Evolutionary conservation across 805 yeast genomes (phyloP), one percentile per base, ranked within the genome.

Genomic region (Zygoascus tannicola): DNA sequence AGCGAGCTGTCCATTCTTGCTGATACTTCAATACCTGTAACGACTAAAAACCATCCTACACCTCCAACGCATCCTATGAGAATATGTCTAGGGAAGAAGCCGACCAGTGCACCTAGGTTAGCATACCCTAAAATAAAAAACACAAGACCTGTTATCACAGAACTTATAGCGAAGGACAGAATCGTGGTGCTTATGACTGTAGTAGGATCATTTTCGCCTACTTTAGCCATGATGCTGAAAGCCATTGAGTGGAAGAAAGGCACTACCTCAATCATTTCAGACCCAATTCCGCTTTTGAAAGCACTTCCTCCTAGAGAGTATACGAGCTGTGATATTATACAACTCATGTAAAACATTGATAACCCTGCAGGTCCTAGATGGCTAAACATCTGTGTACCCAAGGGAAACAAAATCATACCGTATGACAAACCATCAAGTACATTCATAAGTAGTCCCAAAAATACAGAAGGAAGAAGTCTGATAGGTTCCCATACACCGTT

Each of bases 201-300:
- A n/a, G 61, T 62, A 2, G 62, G 63, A 20, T 66, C 61, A 2
- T 66, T 67, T 8, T 64, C 71, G 5, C 80, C 80, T 55, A 85
- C 68, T 19, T 71, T 68, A 2, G 63, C 58, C 60, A 80, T 68
- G 40, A 92, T 80, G 12, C 80, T 68, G 22, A 75, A 68, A 1
- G 97, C 97, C 95, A 92, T 88, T 2, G 94, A 74, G 58, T 92
- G 98, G 69, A 90, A 90, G 61, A 92, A 92, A 1, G 98, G 98
- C 1, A 96, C 94, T n/a, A 92, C 86, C 62, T 92, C 98, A 52
- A 92, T 92, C 98, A 92, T 92, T 65, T 92, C 97, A 3, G 95
- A 84, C 1, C 98, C 98, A 36, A 90, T 78, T n/a, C 94, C 95
- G 2, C 87, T 74, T 49, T 77, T 78, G 66, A 92, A 90, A 5